Percentiles rank a stretch among this genome's conserved stretches.
Conservation (phyloP, 2,329 filamentous ascomycete species). For the Colletotrichum siamense region DNA sequence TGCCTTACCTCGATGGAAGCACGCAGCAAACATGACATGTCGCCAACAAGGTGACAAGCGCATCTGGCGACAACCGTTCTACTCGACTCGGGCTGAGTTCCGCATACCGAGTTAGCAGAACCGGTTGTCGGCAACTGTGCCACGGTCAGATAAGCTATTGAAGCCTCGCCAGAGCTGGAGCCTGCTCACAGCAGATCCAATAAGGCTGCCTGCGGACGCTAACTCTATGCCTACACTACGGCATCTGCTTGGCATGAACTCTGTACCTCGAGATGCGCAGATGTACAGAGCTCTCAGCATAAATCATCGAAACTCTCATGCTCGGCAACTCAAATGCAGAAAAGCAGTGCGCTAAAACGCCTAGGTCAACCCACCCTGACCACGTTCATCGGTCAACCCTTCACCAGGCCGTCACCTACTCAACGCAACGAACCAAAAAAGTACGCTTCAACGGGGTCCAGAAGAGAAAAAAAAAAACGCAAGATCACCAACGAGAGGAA, state of each 20-base stretch:
- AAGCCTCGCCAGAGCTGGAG: neutral
- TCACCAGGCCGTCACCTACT: neutral
- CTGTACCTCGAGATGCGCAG: neutral
- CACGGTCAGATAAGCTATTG: neutral
- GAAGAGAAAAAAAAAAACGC: neutral
- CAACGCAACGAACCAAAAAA: neutral
- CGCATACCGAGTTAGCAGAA: neutral
- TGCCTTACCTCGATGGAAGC: neutral
- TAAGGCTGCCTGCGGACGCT: neutral
- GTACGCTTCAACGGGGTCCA: neutral
- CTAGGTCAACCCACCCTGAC: neutral
- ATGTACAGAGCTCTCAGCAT: neutral
- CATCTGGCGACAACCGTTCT: neutral
- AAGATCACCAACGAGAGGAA: constrained; percentile 5
- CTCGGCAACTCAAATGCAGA: neutral
- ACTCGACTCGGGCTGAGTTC: neutral
- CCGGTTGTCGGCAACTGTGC: neutral
- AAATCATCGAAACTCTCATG: neutral
- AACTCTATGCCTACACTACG: neutral
- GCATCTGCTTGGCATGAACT: neutral
- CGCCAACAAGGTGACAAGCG: neutral
- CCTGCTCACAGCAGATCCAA: neutral
- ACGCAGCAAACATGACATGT: neutral
- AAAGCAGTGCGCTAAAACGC: neutral
- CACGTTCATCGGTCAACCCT: neutral